phyloP scores from a whole-genome alignment of 176 grass and related monocot species.

The Rhipidocladum racemiflorum region DNA sequence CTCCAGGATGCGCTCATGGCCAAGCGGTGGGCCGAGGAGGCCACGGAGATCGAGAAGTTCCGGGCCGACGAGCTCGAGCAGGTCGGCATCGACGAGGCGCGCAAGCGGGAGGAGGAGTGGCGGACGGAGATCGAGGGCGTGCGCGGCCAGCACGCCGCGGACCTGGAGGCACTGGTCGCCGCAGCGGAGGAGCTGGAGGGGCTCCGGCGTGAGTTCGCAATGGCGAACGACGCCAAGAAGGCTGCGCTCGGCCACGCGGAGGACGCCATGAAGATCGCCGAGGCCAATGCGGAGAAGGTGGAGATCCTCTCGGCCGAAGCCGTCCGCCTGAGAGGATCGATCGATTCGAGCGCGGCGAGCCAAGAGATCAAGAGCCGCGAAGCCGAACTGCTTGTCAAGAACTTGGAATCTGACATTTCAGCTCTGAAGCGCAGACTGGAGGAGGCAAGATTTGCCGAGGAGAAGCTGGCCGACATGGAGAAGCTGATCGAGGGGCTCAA shows the following conservation, averaged over 20 bases:
- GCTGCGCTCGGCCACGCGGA: conserved; percentile 56
- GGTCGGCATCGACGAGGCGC: conserved; percentile 52
- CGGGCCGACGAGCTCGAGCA: conserved; percentile 78
- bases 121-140: conserved; percentile 62
- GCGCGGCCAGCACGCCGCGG: conserved; percentile 44
- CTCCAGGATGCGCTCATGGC: conserved; percentile 73
- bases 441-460: conserved; percentile 46
- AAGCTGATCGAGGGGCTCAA: conserved; percentile 50
- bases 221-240: conserved; percentile 63
- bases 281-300: conserved; percentile 67
- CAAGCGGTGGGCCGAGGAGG: conserved; percentile 69
- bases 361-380: conserved; percentile 64
- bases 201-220: conserved; percentile 49
- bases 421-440: conserved; percentile 60
- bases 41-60: conserved; percentile 83
- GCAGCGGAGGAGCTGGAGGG: conserved; percentile 62
- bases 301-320: conserved; percentile 65
- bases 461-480: conserved; percentile 52
- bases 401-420: conserved; percentile 53
- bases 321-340: conserved; percentile 50
- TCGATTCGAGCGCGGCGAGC: conserved; percentile 55
- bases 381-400: conserved; percentile 52
- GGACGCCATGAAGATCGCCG: conserved; percentile 65
- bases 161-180: conserved; percentile 52
- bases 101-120: conserved; percentile 64